Evolutionary conservation across 257 asterid genomes (phyloP), one percentile per base, ranked within the genome.

Genomic region (Solanum dulcamara): DNA sequence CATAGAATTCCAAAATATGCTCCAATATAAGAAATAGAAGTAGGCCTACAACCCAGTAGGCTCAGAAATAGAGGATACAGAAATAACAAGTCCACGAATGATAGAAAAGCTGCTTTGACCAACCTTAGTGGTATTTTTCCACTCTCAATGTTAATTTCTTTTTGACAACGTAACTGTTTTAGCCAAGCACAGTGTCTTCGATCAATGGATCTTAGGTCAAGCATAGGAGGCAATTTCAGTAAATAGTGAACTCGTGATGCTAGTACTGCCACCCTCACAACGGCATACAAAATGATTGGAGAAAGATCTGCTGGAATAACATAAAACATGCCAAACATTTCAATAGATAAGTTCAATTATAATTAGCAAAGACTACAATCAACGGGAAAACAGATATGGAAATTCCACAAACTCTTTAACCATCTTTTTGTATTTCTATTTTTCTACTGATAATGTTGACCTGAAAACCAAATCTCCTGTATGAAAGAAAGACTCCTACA

Each of bases 71-170:
- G 81, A 44, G 81, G 37, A 42, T 44, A 53, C 40, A 44, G 59
- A 33, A 75, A 75, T 44, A 44, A 26, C 14, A 75, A 44, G 44
- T 75, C 24, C 60, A 44, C 7, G 26, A 75, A 75, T 75, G n/a
- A 75, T 75, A 44, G 38, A 24, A 44, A 44, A 44, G 4, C 59
- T 24, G 35, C 3, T 44, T n/a, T 91, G 77, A 66, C 89, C 87
- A 86, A 94, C 98, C 98, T 93, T 86, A 86, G 83, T 80, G 97
- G 98, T 66, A 93, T 82, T 88, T 92, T 92, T 30, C 87, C 93
- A 85, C 87, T 88, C 60, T 79, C 87, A 70, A 71, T 53, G 44
- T 81, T 71, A 89, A 83, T 46, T 68, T 91, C 91, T 87, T 87
- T 88, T 6, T 83, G 89, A 86, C 85, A 38, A 85, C 88, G 89